phyloP scores from a whole-genome alignment of 495 filamentous ascomycete genomes.

The Ramalina intermedia region DNA sequence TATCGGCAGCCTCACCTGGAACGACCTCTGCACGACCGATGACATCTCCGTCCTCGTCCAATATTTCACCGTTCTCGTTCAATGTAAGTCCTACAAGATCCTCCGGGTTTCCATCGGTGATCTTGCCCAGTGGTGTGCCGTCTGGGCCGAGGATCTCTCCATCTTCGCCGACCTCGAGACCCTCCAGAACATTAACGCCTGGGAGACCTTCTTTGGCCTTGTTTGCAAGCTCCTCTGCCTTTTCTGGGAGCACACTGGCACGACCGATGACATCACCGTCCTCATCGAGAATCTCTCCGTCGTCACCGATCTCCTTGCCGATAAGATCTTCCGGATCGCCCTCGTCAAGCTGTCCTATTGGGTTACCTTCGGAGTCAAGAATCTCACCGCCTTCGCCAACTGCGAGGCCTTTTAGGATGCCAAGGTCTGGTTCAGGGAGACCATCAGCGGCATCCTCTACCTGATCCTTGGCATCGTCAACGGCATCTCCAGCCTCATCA shows the following conservation, averaged over 20 bases:
- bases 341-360: conserved; percentile 27
- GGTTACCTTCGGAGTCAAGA: conserved; percentile 26
- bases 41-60: conserved; percentile 50
- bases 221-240: conserved; percentile 17
- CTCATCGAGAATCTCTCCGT: conserved; percentile 37
- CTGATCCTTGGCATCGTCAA: conserved; percentile 19
- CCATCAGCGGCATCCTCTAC: conserved; percentile 21
- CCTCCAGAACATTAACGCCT: conserved; percentile 38
- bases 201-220: conserved; percentile 22
- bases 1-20: conserved; percentile 24
- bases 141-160: conserved; percentile 39
- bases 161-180: conserved; percentile 40
- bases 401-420: conserved; percentile 50
- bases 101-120: conserved; percentile 46
- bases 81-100: conserved; percentile 45
- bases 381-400: conserved; percentile 35
- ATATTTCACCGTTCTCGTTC: conserved; percentile 47
- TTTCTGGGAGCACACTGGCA: conserved; percentile 27
- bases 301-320: conserved; percentile 37
- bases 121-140: conserved; percentile 40
- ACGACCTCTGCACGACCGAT: conserved; percentile 41
- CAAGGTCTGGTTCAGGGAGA: conserved; percentile 36
- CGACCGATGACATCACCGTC: conserved; percentile 35
- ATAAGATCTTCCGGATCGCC: conserved; percentile 29
- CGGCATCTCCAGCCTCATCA: conserved; percentile 16